Conservation (phyloP, 139 green algal genomes). For the Pseudopediastrum boryanum region DNA sequence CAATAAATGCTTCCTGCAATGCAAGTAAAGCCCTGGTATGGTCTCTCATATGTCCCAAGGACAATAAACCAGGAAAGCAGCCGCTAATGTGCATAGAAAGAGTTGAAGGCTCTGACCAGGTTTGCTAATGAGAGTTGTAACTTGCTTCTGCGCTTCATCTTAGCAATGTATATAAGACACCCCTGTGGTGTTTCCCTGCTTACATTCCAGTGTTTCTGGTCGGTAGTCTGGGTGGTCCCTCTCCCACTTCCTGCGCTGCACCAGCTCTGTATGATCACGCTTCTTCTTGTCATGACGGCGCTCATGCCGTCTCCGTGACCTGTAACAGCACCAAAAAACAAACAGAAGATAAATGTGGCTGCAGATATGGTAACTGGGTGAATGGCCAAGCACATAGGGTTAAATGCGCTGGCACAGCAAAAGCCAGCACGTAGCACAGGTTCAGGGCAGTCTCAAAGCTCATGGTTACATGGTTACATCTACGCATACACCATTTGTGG, state of each 20-base stretch:
- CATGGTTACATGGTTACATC: not conserved
- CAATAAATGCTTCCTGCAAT: too few species aligned
- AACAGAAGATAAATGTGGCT: too few species aligned
- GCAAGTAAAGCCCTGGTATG: not conserved
- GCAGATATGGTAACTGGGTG: not conserved
- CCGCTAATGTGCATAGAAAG: not conserved
- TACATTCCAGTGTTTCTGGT: slow-evolving; percentile 17
- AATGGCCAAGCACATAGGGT: not conserved
- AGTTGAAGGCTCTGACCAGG: not conserved
- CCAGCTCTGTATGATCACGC: not conserved
- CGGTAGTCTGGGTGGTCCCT: not conserved
- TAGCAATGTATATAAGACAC: too few species aligned
- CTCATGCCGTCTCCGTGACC: slow-evolving; percentile 22
- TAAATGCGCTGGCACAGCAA: not conserved
- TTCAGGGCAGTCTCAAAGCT: not conserved
- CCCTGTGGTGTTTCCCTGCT: too few species aligned
- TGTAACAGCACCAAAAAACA: slow-evolving; percentile 3
- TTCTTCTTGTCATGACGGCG: slow-evolving; percentile 15
- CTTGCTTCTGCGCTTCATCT: not conserved
- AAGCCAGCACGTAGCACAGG: not conserved
- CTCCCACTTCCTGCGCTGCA: slow-evolving; percentile 21
- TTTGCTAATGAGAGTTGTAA: not conserved
- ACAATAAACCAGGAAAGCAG: not conserved
- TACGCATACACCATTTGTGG: not conserved
- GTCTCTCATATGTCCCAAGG: not conserved